These are phyloP conservation scores for Cryphonectria naterciae DNA, from an alignment of 2,329 filamentous ascomycete genomes.

Conservation along the genomic window DNA sequence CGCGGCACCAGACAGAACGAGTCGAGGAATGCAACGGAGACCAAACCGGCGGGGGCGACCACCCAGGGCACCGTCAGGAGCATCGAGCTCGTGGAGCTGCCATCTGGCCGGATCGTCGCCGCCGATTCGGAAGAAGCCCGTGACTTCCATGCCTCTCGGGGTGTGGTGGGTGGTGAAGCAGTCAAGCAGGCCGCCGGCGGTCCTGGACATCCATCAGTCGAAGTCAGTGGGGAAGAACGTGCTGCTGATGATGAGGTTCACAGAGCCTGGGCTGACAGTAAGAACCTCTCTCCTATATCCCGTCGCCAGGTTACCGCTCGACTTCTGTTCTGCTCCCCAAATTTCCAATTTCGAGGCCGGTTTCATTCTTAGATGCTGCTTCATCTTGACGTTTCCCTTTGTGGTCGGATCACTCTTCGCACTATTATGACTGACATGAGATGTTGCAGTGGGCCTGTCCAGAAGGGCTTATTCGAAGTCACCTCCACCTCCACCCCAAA, in stretches of 20 bases:
- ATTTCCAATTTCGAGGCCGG: not conserved
- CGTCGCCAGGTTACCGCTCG: not conserved
- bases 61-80: not conserved
- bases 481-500: not conserved
- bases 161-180: not conserved
- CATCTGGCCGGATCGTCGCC: slow-evolving; percentile 19
- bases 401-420: too few species aligned
- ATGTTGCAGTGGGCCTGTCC: slow-evolving; percentile 16
- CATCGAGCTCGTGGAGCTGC: slow-evolving; percentile 22
- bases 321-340: not conserved
- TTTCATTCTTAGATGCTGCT: not conserved
- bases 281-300: not conserved
- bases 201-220: not conserved
- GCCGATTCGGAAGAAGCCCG: slow-evolving; percentile 23
- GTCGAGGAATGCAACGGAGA: not conserved
- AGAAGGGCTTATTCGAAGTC: slow-evolving; percentile 23
- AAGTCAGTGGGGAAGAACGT: not conserved
- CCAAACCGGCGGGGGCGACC: not conserved
- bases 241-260: slow-evolving; percentile 16
- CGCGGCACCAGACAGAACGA: not conserved
- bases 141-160: slow-evolving; percentile 3
- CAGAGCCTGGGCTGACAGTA: slow-evolving; percentile 20
- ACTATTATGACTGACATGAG: not conserved
- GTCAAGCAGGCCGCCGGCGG: not conserved
- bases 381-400: not conserved